Base-by-base conservation (phyloP, 2,329 filamentous ascomycete genomes). In the Neonectria hederae region DNA sequence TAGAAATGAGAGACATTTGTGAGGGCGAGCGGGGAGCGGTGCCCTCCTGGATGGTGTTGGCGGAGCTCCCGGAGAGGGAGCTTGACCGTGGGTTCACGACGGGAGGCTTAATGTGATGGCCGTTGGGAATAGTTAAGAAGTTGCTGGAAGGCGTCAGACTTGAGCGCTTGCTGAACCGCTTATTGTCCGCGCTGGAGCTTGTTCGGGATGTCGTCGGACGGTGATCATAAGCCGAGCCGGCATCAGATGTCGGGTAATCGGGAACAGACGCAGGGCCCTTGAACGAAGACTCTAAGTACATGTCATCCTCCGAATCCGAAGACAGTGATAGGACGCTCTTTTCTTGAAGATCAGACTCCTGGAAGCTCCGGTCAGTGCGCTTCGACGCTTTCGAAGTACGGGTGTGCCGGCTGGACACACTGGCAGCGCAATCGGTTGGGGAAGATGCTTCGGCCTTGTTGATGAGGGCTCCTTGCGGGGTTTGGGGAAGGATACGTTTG, bases 281-380 rank as follows among this genome's bases (percentile, higher is more conserved):
- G 2, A 67, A 54, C 9, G 70, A 61, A 0, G 73, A 58, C 2
- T 69, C 67, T 4, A 62, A 48, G 19, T 71, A 72, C 6, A 69
- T 68, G 1, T 83, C 82, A 5, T 85, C 84, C 61, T 88, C 86
- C 0, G 86, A 87, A 65, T 88, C 86, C 0, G 86, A 87, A 1
- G 86, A 87, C 1, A 89, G 79, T 1, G 86, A 84, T 14, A 89
- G 75, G 1, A 89, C 81, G 65, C 86, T 88, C 63, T 81, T 86
- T 55, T 85, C 81, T 45, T 85, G 80, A 6, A 87, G 77, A 64
- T 89, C 85, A 2, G 84, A 79, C 38, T 84, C 83, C 7, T 81
- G 74, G 17, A 86, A 75, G 68, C 84, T 86, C 53, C 68, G 73
- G 5, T 76, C 75, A 0, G 84, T 86, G 17, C 79, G 81, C 62